phyloP scores from a whole-genome alignment of 331 rosid genomes.

The Phaseolus coccineus region DNA sequence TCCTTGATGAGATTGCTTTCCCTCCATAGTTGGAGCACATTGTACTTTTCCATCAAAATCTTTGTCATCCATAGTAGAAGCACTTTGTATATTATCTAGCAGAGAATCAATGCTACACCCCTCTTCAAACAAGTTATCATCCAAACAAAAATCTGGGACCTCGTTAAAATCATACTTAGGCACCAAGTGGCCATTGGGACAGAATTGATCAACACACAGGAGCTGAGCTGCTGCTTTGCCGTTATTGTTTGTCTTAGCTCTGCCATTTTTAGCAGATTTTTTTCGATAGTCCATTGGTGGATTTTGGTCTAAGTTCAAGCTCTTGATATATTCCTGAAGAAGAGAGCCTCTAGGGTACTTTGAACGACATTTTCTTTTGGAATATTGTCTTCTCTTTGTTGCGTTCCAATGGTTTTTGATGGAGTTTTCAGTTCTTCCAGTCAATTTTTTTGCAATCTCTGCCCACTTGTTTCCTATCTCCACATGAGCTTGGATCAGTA shows the following conservation, averaged over 20 bases:
- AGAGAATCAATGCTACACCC: constrained; percentile 71
- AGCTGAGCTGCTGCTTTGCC: constrained; percentile 36
- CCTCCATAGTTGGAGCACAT: constrained; percentile 33
- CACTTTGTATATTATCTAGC: constrained; percentile 66
- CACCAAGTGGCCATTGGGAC: constrained; percentile 51
- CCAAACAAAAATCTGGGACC: constrained; percentile 65
- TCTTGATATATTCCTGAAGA: constrained; percentile 86
- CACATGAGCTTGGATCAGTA: constrained; percentile 74
- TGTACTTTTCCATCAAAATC: constrained; percentile 25
- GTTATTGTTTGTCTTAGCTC: constrained; percentile 25
- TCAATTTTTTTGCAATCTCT: constrained; percentile 86
- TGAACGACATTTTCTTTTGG: constrained; percentile 83
- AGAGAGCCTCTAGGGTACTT: constrained; percentile 74
- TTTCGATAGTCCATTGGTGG: constrained; percentile 49
- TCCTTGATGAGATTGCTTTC: constrained; percentile 35
- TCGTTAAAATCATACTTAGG: constrained; percentile 61
- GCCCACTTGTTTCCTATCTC: constrained; percentile 98
- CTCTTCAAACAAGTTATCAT: constrained; percentile 68
- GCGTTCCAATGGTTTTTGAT: constrained; percentile 99
- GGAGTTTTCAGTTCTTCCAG: constrained; percentile 94
- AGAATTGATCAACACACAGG: constrained; percentile 38
- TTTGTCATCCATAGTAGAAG: constrained; percentile 46
- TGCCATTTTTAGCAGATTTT: constrained; percentile 40
- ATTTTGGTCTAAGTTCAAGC: constrained; percentile 71
- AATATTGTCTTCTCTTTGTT: constrained; percentile 89